Percentiles rank a stretch among this genome's conserved stretches.
phyloP scores from a whole-genome alignment of 257 asterid species.

The Echium plantagineum region DNA sequence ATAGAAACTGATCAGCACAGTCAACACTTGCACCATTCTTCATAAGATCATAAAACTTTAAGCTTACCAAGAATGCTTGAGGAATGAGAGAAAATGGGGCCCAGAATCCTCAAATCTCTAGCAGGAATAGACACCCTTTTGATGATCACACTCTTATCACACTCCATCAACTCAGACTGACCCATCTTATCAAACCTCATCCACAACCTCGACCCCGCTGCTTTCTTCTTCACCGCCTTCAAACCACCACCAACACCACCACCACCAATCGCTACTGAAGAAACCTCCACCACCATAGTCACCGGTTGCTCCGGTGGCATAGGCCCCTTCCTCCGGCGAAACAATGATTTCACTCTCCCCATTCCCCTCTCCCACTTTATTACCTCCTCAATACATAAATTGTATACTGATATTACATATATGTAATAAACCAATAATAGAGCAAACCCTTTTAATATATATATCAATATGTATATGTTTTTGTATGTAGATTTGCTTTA shows the following conservation, averaged over 20 bases:
- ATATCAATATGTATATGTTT: background rate
- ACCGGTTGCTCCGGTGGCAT: background rate
- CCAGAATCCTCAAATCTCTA: conserved; percentile 89
- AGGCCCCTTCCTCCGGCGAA: background rate
- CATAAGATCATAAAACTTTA: too few species aligned
- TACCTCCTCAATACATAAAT: background rate
- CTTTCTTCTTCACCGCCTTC: conserved; percentile 47
- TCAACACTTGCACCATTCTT: background rate
- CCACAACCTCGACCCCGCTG: conserved; percentile 78
- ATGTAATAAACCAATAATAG: background rate
- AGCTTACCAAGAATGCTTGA: conserved; percentile 78
- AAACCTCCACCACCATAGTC: background rate
- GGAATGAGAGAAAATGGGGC: conserved; percentile 92
- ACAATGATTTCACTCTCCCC: conserved; percentile 2
- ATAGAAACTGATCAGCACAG: background rate
- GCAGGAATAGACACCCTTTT: conserved; percentile 78
- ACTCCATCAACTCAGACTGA: conserved; percentile 81
- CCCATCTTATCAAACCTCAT: conserved; percentile 88
- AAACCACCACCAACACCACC: conserved; percentile 1
- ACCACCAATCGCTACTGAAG: background rate
- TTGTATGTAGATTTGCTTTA: background rate
- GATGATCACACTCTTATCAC: conserved; percentile 67
- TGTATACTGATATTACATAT: background rate
- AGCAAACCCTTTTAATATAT: background rate
- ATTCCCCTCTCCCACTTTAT: background rate